These are phyloP conservation scores for Globomyces pollinis-pini DNA, from an alignment of 192 early-diverging fungal genomes.

Conservation along the genomic window DNA sequence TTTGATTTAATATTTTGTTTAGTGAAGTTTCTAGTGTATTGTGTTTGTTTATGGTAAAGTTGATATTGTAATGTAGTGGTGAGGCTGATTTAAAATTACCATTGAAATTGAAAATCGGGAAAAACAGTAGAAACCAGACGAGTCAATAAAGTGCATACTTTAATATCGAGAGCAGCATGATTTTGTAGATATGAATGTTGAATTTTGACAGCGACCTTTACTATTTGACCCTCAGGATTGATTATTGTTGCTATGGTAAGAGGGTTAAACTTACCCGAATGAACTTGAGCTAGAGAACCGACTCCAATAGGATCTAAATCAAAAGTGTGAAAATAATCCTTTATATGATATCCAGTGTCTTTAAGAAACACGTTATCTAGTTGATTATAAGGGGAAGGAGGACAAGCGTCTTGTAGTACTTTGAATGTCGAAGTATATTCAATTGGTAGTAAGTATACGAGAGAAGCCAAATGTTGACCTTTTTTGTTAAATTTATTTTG, in stretches of 20 bases:
- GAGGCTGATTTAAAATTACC: no score
- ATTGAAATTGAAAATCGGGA: conserved; percentile 85
- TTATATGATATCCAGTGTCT: conserved; percentile 61
- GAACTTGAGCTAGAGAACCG: conserved; percentile 90
- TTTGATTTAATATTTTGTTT: no score
- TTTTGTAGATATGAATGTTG: conserved; percentile 79
- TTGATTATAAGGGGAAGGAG: conserved; percentile 62
- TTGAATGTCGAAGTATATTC: conserved; percentile 88
- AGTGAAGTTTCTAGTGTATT: no score
- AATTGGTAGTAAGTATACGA: conserved; percentile 77
- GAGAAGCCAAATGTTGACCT: conserved; percentile 76
- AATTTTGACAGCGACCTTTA: conserved; percentile 80
- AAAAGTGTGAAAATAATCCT: conserved; percentile 66
- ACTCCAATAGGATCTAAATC: conserved; percentile 83
- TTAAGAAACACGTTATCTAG: conserved; percentile 58
- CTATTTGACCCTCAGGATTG: conserved; percentile 14
- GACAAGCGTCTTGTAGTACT: conserved; percentile 73
- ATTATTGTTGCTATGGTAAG: conserved; percentile 42
- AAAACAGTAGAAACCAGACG: conserved; percentile 62
- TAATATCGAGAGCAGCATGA: conserved; percentile 73
- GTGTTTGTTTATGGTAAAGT: no score
- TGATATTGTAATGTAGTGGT: no score
- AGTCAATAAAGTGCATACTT: conserved; percentile 31
- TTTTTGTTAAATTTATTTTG: no score
- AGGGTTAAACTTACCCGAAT: conserved; percentile 63